phyloP scores from a whole-genome alignment of 805 yeast genomes.

The Blastobotrys americana region DNA sequence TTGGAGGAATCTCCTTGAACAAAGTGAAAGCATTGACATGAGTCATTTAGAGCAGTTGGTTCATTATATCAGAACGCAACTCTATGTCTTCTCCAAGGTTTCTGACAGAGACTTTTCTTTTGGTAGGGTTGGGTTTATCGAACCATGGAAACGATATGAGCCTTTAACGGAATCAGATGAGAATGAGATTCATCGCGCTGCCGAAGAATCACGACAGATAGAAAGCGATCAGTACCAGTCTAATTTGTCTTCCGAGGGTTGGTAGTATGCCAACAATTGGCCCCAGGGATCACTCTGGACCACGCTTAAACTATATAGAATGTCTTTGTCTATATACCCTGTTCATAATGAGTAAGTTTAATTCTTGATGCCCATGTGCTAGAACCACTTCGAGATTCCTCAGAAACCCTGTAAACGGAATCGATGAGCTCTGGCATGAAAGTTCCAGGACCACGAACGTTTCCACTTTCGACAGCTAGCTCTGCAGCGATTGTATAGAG shows the following conservation, averaged over 20 bases:
- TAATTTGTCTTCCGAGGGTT: slow-evolving; percentile 5
- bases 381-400: slow-evolving; percentile 11
- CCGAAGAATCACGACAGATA: slow-evolving; percentile 3
- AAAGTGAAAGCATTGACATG: slow-evolving; percentile 71
- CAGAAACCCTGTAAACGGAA: slow-evolving; percentile 23
- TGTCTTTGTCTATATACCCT: neutral
- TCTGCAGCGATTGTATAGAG: slow-evolving; percentile 58
- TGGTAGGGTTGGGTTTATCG: slow-evolving; percentile 78
- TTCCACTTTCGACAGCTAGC: slow-evolving; percentile 37
- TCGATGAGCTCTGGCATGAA: slow-evolving; percentile 46
- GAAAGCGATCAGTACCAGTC: slow-evolving; percentile 1
- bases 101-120: slow-evolving; percentile 89
- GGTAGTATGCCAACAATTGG: neutral
- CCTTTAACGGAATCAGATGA: slow-evolving; percentile 43
- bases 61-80: slow-evolving; percentile 83
- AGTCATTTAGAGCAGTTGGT: slow-evolving; percentile 80
- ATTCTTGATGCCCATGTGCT: slow-evolving; percentile 8
- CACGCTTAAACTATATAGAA: neutral
- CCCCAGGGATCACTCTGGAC: neutral
- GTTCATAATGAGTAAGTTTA: neutral
- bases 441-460: slow-evolving; percentile 45
- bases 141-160: slow-evolving; percentile 71
- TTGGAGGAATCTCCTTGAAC: slow-evolving; percentile 81
- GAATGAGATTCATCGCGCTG: slow-evolving; percentile 10
- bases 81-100: slow-evolving; percentile 78